phyloP scores from a whole-genome alignment of 305 asterid species.

The Fraxinus sp. region DNA sequence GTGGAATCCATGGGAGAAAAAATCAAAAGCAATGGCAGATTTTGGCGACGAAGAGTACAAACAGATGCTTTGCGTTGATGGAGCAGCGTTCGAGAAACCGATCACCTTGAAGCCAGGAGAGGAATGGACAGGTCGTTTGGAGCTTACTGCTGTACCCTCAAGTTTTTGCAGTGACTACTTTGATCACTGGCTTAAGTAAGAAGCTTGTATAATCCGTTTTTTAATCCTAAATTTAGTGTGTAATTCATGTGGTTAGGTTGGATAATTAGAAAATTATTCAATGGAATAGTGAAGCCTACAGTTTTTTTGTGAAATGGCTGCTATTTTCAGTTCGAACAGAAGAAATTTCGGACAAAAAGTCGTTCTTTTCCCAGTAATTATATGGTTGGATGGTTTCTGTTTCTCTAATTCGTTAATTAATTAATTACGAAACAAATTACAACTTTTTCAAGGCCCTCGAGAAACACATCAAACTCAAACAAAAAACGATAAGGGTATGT shows the following conservation, averaged over 20 bases:
- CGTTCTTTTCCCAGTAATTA: neutral
- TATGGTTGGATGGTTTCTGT: neutral
- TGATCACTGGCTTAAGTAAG: conserved; percentile 32
- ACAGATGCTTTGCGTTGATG: conserved; percentile 82
- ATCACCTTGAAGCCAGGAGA: conserved; percentile 80
- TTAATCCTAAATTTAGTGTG: neutral
- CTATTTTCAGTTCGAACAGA: conserved; percentile 7
- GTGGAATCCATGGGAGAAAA: conserved; percentile 99
- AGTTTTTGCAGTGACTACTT: conserved; percentile 72
- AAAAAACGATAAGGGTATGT: neutral
- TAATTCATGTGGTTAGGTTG: neutral
- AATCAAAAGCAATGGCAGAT: conserved; percentile 80
- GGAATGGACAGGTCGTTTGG: conserved; percentile 85
- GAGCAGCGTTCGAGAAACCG: conserved; percentile 75
- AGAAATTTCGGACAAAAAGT: neutral
- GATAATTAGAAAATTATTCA: neutral
- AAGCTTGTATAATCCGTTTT: conserved; percentile 2
- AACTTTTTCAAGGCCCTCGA: neutral
- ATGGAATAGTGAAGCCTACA: conserved; percentile 28
- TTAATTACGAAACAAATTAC: neutral
- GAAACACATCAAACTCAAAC: neutral
- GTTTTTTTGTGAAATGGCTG: conserved; percentile 39
- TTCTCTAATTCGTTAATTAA: neutral
- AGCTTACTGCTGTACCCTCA: conserved; percentile 72
- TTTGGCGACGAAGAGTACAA: conserved; percentile 89